phyloP scores from a whole-genome alignment of 495 filamentous ascomycete species.

The Lindgomyces ingoldianus region DNA sequence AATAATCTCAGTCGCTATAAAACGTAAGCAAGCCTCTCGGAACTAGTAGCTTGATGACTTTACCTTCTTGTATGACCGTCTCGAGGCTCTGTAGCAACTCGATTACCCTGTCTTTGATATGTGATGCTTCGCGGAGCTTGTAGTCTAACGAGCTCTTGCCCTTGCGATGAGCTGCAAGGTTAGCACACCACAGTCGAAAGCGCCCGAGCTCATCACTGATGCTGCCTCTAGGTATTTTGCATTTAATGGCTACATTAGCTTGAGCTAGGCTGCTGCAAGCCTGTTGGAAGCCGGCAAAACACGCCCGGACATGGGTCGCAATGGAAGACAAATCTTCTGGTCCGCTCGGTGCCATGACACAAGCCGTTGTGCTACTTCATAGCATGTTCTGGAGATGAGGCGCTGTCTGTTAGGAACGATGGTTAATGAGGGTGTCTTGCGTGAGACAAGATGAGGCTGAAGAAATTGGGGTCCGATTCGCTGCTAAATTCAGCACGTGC shows the following conservation, averaged over 20 bases:
- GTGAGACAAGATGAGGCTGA: not conserved
- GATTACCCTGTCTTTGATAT: slow-evolving; percentile 46
- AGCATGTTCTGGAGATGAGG: not conserved
- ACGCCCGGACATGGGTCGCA: slow-evolving; percentile 7
- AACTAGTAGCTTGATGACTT: not conserved
- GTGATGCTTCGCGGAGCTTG: slow-evolving; percentile 50
- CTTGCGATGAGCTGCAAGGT: slow-evolving; percentile 50
- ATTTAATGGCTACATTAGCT: slow-evolving; percentile 14
- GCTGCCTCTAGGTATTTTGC: not conserved
- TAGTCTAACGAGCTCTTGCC: slow-evolving; percentile 51
- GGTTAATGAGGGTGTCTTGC: not conserved
- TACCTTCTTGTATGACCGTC: slow-evolving; percentile 1
- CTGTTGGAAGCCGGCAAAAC: slow-evolving; percentile 4
- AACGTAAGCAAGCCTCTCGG: not conserved
- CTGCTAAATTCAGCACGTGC: not conserved
- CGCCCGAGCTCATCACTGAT: slow-evolving; percentile 45
- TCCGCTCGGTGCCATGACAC: not conserved
- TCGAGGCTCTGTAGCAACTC: slow-evolving; percentile 42
- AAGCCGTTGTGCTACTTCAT: not conserved
- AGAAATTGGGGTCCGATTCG: not conserved
- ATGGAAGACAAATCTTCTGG: not conserved
- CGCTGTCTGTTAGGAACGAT: not conserved
- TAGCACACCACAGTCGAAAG: slow-evolving; percentile 51
- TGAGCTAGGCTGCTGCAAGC: not conserved
- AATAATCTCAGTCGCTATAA: slow-evolving; percentile 3